These are phyloP conservation scores for Noccaea caerulescens DNA, from an alignment of 345 rosid species.

Conservation along the genomic window DNA sequence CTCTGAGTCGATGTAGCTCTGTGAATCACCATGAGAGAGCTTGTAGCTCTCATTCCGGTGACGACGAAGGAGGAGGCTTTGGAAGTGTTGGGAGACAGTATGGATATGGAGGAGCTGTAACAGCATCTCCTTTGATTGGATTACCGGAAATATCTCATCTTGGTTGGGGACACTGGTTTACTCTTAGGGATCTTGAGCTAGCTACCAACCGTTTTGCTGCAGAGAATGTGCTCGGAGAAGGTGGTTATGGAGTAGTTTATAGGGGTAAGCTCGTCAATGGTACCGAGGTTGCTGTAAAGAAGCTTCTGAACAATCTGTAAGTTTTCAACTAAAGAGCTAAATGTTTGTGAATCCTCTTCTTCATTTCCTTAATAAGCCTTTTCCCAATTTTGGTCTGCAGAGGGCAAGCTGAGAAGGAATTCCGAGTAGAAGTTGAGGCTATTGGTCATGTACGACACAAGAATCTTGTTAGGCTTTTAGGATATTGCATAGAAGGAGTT, in stretches of 20 bases:
- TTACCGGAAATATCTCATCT: slow-evolving; percentile 93
- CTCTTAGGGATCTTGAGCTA: slow-evolving; percentile 90
- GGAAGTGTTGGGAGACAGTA: slow-evolving; percentile 60
- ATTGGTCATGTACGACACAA: slow-evolving; percentile 96
- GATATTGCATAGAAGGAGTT: slow-evolving; percentile 92
- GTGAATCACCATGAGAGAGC: slow-evolving; percentile 69
- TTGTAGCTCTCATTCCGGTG: slow-evolving; percentile 77
- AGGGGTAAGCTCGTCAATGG: slow-evolving; percentile 85
- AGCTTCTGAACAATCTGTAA: slow-evolving; percentile 92
- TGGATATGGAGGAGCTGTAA: slow-evolving; percentile 63
- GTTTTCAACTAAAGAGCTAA: neutral
- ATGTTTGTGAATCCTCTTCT: slow-evolving; percentile 1
- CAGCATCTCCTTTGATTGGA: slow-evolving; percentile 89
- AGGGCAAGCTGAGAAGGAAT: slow-evolving; percentile 99
- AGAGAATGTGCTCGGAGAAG: slow-evolving; percentile 92
- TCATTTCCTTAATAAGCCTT: slow-evolving; percentile 16
- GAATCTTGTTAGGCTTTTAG: slow-evolving; percentile 92
- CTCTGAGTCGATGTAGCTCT: slow-evolving; percentile 76
- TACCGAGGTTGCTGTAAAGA: slow-evolving; percentile 94
- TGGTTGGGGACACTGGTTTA: slow-evolving; percentile 99
- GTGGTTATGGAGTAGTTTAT: slow-evolving; percentile 98
- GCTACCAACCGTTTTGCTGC: slow-evolving; percentile 79
- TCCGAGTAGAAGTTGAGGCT: slow-evolving; percentile 96
- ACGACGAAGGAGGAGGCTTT: slow-evolving; percentile 91
- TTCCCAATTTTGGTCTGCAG: slow-evolving; percentile 50